phyloP scores from a whole-genome alignment of 78 protist genomes.

The Tieghemostelium lacteum region DNA sequence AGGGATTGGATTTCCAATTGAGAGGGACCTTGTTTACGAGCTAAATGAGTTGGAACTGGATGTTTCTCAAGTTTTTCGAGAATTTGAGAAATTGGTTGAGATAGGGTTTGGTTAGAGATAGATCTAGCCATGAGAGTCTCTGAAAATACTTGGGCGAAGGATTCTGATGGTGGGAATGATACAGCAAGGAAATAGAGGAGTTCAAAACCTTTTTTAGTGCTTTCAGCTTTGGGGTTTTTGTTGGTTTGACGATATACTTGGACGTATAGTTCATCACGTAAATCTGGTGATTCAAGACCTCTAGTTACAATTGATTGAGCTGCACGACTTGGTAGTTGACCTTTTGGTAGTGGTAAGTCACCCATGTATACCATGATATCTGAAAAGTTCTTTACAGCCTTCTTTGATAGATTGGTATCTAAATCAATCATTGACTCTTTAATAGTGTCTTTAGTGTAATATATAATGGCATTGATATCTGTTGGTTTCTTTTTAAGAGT shows the following conservation, averaged over 20 bases:
- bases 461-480: constrained; percentile 27
- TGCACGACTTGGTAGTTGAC: neutral
- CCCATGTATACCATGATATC: constrained; percentile 70
- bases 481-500: constrained; percentile 40
- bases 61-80: constrained; percentile 28
- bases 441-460: constrained; percentile 63
- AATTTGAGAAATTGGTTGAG: neutral
- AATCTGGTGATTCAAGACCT: constrained; percentile 45
- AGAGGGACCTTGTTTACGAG: constrained; percentile 69
- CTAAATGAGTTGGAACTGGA: constrained; percentile 8
- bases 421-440: constrained; percentile 55
- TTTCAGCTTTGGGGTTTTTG: constrained; percentile 54
- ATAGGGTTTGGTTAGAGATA: neutral
- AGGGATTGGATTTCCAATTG: constrained; percentile 32
- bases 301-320: constrained; percentile 25
- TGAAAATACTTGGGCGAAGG: constrained; percentile 4
- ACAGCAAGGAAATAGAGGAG: constrained; percentile 21
- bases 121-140: constrained; percentile 54
- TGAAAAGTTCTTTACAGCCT: constrained; percentile 29
- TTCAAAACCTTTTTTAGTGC: constrained; percentile 41
- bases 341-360: constrained; percentile 63
- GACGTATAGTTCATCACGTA: constrained; percentile 79
- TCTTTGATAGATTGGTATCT: constrained; percentile 35
- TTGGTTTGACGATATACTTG: constrained; percentile 81
- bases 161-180: constrained; percentile 40